Percentiles rank a stretch among this genome's conserved stretches.
Conservation (phyloP, 352 stramenopile species). For the Peronospora tabacina region DNA sequence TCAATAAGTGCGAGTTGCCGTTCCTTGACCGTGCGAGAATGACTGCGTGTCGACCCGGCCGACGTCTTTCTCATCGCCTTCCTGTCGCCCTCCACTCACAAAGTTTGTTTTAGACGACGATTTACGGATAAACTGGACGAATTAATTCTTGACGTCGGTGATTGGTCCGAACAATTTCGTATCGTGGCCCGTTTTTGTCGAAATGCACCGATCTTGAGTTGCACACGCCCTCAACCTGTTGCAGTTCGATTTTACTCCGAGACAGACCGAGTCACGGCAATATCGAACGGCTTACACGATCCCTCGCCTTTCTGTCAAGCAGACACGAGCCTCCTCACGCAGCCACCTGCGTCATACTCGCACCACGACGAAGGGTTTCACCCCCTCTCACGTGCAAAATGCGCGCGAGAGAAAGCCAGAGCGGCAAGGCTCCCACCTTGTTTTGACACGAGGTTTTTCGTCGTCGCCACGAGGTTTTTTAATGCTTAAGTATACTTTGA, state of each 20-base stretch:
- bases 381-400: background rate
- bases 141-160: background rate
- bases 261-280: background rate
- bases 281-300: background rate
- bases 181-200: too few relatives aligned
- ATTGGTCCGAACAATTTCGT: background rate
- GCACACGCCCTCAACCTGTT: background rate
- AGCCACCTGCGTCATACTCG: constrained; percentile 9
- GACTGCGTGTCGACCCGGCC: constrained; percentile 21
- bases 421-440: constrained; percentile 17
- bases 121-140: background rate
- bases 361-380: constrained; percentile 8
- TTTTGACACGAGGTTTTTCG: constrained; percentile 29
- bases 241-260: background rate
- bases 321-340: background rate
- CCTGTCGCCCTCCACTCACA: too few relatives aligned
- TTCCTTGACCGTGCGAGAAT: constrained; percentile 53
- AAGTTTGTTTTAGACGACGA: background rate
- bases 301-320: background rate
- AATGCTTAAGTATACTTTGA: constrained; percentile 23
- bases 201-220: constrained; percentile 17
- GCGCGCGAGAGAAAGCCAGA: constrained; percentile 34
- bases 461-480: constrained; percentile 22
- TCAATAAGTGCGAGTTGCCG: constrained; percentile 64
- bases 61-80: constrained; percentile 16